These are phyloP conservation scores for Fusarium sp. DNA, from an alignment of 2,329 filamentous ascomycete genomes.

Conservation along the genomic window DNA sequence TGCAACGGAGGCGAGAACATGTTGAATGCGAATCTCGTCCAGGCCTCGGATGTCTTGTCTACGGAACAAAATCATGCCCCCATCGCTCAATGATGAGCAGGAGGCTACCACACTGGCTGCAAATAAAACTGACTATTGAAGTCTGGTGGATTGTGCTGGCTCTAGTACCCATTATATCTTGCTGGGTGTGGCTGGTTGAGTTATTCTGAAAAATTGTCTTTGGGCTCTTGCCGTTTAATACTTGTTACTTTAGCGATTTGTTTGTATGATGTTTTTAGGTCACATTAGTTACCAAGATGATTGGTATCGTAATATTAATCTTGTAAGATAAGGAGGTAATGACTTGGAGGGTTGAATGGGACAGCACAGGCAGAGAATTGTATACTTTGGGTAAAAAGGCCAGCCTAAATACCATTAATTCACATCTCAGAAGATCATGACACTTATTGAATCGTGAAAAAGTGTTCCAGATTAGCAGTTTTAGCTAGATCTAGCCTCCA, in stretches of 20 bases:
- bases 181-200: conserved; percentile 56
- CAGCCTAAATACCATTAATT: no score
- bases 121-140: conserved; percentile 61
- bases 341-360: not conserved
- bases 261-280: not conserved
- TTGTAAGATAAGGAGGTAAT: not conserved
- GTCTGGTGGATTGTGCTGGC: conserved; percentile 65
- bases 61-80: conserved; percentile 63
- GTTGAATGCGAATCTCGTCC: conserved; percentile 72
- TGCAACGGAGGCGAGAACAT: conserved; percentile 72
- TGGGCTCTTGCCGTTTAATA: not conserved
- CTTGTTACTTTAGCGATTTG: not conserved
- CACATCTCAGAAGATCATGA: no score
- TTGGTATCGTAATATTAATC: conserved; percentile 8
- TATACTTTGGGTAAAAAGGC: no score
- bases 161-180: conserved; percentile 57
- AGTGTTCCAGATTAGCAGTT: no score
- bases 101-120: conserved; percentile 61
- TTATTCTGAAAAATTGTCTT: conserved; percentile 26
- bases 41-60: conserved; percentile 69
- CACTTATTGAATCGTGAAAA: no score
- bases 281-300: not conserved
- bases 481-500: not conserved
- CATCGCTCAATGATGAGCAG: conserved; percentile 63
- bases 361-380: not conserved